These are phyloP conservation scores for Oryza meridionalis DNA, from an alignment of 176 grass and related monocot genomes.

Conservation along the genomic window DNA sequence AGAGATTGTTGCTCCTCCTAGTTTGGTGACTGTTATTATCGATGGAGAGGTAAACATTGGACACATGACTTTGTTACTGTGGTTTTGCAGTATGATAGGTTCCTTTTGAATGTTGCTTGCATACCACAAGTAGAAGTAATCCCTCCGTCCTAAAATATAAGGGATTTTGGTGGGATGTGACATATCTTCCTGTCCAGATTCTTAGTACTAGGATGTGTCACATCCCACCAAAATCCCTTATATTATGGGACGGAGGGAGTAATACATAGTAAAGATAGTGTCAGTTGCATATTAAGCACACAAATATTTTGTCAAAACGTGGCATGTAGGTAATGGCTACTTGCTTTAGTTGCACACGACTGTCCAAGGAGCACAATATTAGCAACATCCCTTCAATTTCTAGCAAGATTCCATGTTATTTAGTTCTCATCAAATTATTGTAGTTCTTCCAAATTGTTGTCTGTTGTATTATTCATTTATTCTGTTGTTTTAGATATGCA, in stretches of 20 bases:
- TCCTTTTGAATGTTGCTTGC: constrained; percentile 30
- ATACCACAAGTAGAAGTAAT: background rate
- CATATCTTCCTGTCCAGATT: too few relatives aligned
- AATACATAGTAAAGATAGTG: background rate
- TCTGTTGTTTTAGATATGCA: background rate
- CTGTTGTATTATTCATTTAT: background rate
- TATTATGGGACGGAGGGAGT: too few relatives aligned
- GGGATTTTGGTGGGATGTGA: too few relatives aligned
- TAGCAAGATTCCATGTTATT: constrained; percentile 3
- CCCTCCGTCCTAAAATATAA: too few relatives aligned
- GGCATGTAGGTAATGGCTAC: background rate
- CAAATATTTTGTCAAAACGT: background rate
- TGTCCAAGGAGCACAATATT: background rate
- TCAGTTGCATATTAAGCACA: background rate
- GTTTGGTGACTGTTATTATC: constrained; percentile 65
- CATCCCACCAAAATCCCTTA: too few relatives aligned
- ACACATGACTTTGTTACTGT: background rate
- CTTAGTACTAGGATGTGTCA: too few relatives aligned
- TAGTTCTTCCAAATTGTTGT: background rate
- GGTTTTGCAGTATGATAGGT: constrained; percentile 28
- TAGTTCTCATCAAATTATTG: constrained; percentile 1
- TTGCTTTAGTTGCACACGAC: constrained; percentile 19
- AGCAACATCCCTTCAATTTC: background rate
- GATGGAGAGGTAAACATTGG: constrained; percentile 64
- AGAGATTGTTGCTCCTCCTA: constrained; percentile 68